Base-by-base conservation (phyloP, 2,329 filamentous ascomycete genomes). In the Fusarium sp. region DNA sequence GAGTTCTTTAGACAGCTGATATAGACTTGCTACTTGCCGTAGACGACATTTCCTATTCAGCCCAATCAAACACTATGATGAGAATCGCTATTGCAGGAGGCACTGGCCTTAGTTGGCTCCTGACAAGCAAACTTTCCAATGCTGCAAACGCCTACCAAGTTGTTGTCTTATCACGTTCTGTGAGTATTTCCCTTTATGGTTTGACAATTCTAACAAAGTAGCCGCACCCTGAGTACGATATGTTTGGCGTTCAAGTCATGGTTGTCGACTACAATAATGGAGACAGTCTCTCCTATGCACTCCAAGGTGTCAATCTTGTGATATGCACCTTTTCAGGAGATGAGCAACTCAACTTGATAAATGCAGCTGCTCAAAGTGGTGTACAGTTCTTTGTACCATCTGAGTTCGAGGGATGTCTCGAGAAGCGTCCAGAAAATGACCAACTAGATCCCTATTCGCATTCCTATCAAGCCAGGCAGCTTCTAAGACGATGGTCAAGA, bases 321-420 rank as follows among this genome's bases (percentile, higher is more conserved):
- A 91, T 94, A 56, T 94, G 91, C 2, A 94, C 91, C 2, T 87
- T 94, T 48, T 86, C 85, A 3, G 90, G 90, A 6, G 79, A 78
- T 19, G 82, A 88, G 30, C 91, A 94, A 75, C 82, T 93, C 44
- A 87, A 87, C 63, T 84, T 94, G 32, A 93, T 94, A 76, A 87
- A 91, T 70, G 91, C 91, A 3, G 90, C 91, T 1, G 86, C 88
- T 17, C 81, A 83, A 50, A 87, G 85, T 19, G 83, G 86, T 19
- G 91, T 94, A 3, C 84, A 86, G 17, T 84, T 87, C 35, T 94
- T 94, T 73, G 88, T 92, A 5, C 91, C 92, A 2, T 90, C 91
- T 8, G 91, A 93, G 71, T 94, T 93, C 70, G 90, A 93, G 78
- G 91, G 91, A 2, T 81, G 82, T 32, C 81, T 91, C 17, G 77